Percentiles rank a stretch among this genome's conserved stretches.
These are phyloP conservation scores for Beauveria australis DNA, from an alignment of 2,329 filamentous ascomycete species.

Conservation along the genomic window DNA sequence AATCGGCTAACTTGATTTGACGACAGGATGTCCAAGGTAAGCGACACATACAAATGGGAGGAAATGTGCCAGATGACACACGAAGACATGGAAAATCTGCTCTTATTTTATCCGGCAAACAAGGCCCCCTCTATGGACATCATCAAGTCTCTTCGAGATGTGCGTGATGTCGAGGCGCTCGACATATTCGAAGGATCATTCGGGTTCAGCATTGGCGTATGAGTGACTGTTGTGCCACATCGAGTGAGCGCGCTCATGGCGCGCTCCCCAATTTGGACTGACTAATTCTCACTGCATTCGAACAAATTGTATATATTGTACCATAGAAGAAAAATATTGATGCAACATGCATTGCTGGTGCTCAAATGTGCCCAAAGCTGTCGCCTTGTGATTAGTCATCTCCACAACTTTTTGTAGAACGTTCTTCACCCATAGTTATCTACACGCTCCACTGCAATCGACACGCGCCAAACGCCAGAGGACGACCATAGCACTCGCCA, in stretches of 20 bases:
- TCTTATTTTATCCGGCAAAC: constrained; percentile 60
- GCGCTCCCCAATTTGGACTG: neutral
- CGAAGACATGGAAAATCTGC: constrained; percentile 74
- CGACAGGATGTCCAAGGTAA: constrained; percentile 80
- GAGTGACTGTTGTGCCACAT: neutral
- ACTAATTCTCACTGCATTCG: neutral
- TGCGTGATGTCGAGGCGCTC: constrained; percentile 34
- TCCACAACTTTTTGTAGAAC: neutral
- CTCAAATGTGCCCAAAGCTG: neutral
- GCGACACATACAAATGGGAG: constrained; percentile 76
- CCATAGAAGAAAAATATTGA: neutral
- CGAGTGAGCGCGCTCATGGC: neutral
- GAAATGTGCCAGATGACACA: constrained; percentile 77
- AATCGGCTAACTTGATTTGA: constrained; percentile 3
- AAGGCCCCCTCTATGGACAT: constrained; percentile 49
- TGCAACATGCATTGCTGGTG: neutral
- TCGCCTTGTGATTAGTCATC: constrained; percentile 6
- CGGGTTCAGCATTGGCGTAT: constrained; percentile 45
- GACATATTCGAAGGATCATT: constrained; percentile 53
- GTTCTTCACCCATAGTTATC: neutral
- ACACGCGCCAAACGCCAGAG: neutral
- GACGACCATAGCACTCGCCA: neutral
- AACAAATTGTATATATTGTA: constrained; percentile 10
- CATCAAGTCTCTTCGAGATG: constrained; percentile 45
- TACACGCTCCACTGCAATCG: neutral